Evolutionary conservation across 306 rosid species (phyloP), one percentile per base, ranked within the genome.

Genomic region (Oxytropis ochrocephala): DNA sequence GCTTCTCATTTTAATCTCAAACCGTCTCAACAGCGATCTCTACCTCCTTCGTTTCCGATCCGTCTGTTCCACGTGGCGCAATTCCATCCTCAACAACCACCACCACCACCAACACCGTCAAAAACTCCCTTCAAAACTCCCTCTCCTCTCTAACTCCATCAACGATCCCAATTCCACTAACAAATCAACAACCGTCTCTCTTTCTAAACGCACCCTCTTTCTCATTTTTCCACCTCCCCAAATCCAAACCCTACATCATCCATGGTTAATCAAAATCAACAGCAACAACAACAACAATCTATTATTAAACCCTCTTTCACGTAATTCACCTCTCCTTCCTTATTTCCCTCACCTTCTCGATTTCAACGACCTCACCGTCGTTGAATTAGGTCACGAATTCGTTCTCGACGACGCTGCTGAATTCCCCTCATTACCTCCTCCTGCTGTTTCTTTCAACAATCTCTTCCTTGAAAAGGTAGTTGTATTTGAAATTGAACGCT

Each of bases 381-480:
- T 66, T 24, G 82, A 93, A 48, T 75, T 93, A 12, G 86, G 85
- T 2, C 73, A 72, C 19, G 97, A 88, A 52, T 88, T 76, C 52
- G 82, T 82, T 43, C 79, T 90, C 0, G 74, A 62, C 27, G 41
- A 70, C 29, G 29, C 2, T 24, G 29, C 29, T 24, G 3, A 24
- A 24, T 57, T 67, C 9, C 51, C 24, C n/a, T 24, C 60, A 7
- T 9, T 11, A 52, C 16, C 52, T 12, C 16, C 52, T 12, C 0
- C 35, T 4, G 27, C 10, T 0, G 6, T 11, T 11, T 5, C 5
- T 10, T 4, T 24, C 19, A 62, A 59, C 17, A 47, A 80, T 8
- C 71, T 90, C 75, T 88, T 86, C 59, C 84, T 78, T 82, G 92
- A 90, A 11, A 93, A 90, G 8, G 88, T 89, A 2, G 96, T 83